Conservation (phyloP, 2,329 filamentous ascomycete species). For the Zasmidium angulare region DNA sequence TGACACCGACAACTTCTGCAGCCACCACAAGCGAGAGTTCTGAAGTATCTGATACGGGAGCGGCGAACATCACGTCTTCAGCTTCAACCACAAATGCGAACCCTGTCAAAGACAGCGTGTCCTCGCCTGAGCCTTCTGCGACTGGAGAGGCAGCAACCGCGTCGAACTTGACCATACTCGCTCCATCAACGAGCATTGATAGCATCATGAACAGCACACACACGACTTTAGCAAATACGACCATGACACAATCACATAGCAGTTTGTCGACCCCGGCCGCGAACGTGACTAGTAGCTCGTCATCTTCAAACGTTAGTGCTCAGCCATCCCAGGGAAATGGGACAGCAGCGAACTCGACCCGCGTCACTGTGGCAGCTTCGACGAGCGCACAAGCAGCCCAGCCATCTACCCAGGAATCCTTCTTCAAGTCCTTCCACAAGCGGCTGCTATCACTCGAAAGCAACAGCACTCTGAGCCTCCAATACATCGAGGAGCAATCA, state of each 20-base stretch:
- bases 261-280: not conserved
- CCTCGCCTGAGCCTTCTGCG: not conserved
- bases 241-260: not conserved
- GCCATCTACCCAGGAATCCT: constrained; percentile 92
- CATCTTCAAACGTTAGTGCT: not conserved
- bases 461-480: constrained; percentile 86
- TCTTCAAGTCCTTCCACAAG: constrained; percentile 96
- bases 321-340: not conserved
- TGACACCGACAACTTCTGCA: too few species aligned
- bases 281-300: not conserved
- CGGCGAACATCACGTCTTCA: too few species aligned
- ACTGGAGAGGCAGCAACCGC: not conserved
- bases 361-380: not conserved
- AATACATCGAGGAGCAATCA: constrained; percentile 97
- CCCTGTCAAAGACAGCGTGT: not conserved
- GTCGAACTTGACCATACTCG: not conserved
- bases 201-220: not conserved
- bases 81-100: not conserved
- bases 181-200: not conserved
- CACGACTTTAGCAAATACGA: not conserved
- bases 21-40: too few species aligned
- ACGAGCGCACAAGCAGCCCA: constrained; percentile 42
- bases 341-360: constrained; percentile 14
- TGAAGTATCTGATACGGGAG: too few species aligned
- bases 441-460: constrained; percentile 86